Conservation (phyloP, 148 eudicot species). For the Selenicereus undatus region DNA sequence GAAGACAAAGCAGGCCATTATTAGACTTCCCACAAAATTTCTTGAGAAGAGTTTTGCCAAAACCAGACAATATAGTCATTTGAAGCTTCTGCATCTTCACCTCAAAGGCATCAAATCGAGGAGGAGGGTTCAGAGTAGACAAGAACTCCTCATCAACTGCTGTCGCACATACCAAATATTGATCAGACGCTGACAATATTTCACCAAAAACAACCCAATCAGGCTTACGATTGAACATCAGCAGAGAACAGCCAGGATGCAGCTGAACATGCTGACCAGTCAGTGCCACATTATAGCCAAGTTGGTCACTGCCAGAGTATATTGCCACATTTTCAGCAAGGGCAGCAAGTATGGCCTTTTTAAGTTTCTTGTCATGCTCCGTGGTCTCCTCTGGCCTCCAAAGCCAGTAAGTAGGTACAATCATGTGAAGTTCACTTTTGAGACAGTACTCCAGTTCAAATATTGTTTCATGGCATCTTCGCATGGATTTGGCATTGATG, state of each 20-base stretch:
- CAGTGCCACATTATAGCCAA: conserved; percentile 84
- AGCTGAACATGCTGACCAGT: conserved; percentile 66
- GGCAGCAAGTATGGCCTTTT: conserved; percentile 60
- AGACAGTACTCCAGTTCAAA: conserved; percentile 68
- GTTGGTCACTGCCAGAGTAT: conserved; percentile 80
- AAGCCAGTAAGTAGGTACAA: conserved; percentile 71
- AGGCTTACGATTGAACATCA: conserved; percentile 65
- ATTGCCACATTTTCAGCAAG: conserved; percentile 78
- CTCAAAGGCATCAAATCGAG: conserved; percentile 51
- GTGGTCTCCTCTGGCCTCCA: conserved; percentile 56
- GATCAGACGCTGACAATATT: conserved; percentile 49
- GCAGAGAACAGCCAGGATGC: conserved; percentile 86
- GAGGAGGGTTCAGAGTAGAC: conserved; percentile 53
- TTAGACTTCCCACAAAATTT: conserved; percentile 72
- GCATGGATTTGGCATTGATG: conserved; percentile 87
- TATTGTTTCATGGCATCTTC: conserved; percentile 72
- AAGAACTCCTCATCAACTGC: conserved; percentile 53
- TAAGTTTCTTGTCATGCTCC: conserved; percentile 49
- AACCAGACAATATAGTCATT: conserved; percentile 42
- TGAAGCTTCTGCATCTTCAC: conserved; percentile 58
- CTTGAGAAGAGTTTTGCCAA: conserved; percentile 59
- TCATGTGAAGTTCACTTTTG: conserved; percentile 54
- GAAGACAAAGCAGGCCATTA: conserved; percentile 37
- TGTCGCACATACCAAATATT: conserved; percentile 77
- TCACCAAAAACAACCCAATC: conserved; percentile 92